Base-by-base conservation (phyloP, 106 monocot species). In the Dendrobium nobile region DNA sequence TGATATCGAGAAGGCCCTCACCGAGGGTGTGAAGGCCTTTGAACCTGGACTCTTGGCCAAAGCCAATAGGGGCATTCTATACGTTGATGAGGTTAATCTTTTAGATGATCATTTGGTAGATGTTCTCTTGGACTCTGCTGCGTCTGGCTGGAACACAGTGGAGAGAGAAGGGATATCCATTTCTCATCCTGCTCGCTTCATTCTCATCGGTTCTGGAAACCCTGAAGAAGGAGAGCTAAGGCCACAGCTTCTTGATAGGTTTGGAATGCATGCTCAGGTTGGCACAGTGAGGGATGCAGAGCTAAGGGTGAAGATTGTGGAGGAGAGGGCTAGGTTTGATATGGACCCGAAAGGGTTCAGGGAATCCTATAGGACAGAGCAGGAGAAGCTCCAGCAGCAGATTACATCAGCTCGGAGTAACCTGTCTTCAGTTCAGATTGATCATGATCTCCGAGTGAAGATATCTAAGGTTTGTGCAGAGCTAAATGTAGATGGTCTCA, bases 141-240 rank as follows among this genome's bases (percentile, higher is more conserved):
- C 99, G 0, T 99, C 99, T 9, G 99, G 99, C 0, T 99, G 99
- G 99, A 99, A 99, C 85, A 99, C 99, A 1, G 99, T 99, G 54
- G 99, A 99, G 83, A 84, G 99, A 31, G 99, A 99, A 75, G 99
- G 99, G 11, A 99, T 99, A 54, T 99, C 99, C 5, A 95, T 99
- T 47, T 99, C 99, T 15, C 99, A 99, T 77, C 99, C 99, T 7
- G 95, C 99, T 6, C 86, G 99, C 2, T 99, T 99, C 83, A 99
- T 99, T 75, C 90, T 99, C 54, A 99, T 99, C 68, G 99, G 99
- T 7, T 95, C 95, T 0, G 99, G 99, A 40, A 99, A 99, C 83
- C 98, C 98, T 0, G 98, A 99, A 78, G 98, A 99, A 85, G 98
- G 98, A 4, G 98, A 99, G 78, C 91, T 99, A 11, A 79, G 98